Evolutionary conservation across 2,329 filamentous ascomycete species (phyloP).

Genomic region (Hypomyces perniciosus): DNA sequence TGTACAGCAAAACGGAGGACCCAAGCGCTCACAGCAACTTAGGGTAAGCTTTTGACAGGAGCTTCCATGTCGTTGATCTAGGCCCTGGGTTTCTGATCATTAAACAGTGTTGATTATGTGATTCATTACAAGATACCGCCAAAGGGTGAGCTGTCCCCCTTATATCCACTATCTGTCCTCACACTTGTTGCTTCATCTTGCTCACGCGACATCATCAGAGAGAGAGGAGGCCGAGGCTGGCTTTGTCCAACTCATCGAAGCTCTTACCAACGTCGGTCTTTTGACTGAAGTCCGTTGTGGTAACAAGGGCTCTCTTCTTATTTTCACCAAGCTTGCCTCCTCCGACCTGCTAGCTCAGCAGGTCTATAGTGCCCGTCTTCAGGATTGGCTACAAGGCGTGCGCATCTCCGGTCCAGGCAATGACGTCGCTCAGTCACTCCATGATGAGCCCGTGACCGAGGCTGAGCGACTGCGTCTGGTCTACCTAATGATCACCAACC

Average conservation of each 20-base stretch:
- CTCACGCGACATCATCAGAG: conserved; percentile 39
- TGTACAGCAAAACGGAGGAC: conserved; percentile 26
- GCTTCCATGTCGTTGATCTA: background rate
- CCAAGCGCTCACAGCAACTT: conserved; percentile 32
- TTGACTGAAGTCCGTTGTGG: conserved; percentile 82
- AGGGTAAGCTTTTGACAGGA: conserved; percentile 27
- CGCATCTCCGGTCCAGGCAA: conserved; percentile 69
- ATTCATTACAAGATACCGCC: conserved; percentile 69
- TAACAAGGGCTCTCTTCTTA: conserved; percentile 64
- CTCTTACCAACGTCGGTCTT: conserved; percentile 72
- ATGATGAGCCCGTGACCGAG: conserved; percentile 72
- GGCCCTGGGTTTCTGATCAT: background rate
- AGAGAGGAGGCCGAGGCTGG: conserved; percentile 62
- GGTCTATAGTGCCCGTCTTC: conserved; percentile 79
- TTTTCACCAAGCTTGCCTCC: conserved; percentile 78
- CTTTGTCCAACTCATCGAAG: conserved; percentile 72
- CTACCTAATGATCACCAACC: conserved; percentile 75
- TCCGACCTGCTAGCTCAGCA: conserved; percentile 69
- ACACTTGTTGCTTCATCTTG: conserved; percentile 1
- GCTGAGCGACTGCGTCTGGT: conserved; percentile 84
- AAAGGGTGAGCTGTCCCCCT: conserved; percentile 46
- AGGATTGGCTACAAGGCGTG: conserved; percentile 91
- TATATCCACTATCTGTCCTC: background rate
- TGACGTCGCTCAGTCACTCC: conserved; percentile 62
- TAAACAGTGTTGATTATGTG: conserved; percentile 74